Base-by-base conservation (phyloP, 345 rosid species). In the Gossypium turneri region DNA sequence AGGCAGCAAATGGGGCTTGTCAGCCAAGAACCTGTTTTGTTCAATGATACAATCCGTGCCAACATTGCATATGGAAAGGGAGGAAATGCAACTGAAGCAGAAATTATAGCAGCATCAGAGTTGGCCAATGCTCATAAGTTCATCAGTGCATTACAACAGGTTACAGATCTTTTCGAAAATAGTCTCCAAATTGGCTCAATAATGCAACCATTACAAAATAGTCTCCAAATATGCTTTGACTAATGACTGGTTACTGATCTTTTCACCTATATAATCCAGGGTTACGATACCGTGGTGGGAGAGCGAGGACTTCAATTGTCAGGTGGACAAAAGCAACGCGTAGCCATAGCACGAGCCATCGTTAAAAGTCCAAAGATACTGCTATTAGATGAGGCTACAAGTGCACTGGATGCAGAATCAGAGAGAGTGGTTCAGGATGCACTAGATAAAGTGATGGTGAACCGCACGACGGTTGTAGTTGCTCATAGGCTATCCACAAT, bases 111-210 rank as follows among this genome's bases (percentile, higher is more conserved):
- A 29, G 92, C 98, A 47, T 75, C 94, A 56, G 90, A 89, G 56
- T 25, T 85, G 59, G 94, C 98, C 38, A 93, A 93, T 76, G 95
- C 97, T 13, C 97, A 90, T 82, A 81, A 79, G 47, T 93, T 91
- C 90, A 91, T 91, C 10, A 90, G 97, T 60, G 75, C 91, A n/a
- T 77, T 90, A 27, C 96, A 88, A 63, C 93, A 91, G 94, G 98
- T 87, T 12, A 69, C 38, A 4, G 97, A 34, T 34, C 41, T 34
- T 34, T 86, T 10, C 52, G 45, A 4, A 3, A 22, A 51, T 2
- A 9, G 20, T 15, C 9, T 13, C 41, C 19, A 0, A 15, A 27
- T 62, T 29, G 34, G 34, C 34, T 29, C 34, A 29, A 3, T 29
- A 29, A 29, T 29, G 34, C 34, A 29, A 29, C 34, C 34, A 29